These are phyloP conservation scores for Linderniella brevidens DNA, from an alignment of 257 asterid genomes.

Conservation along the genomic window DNA sequence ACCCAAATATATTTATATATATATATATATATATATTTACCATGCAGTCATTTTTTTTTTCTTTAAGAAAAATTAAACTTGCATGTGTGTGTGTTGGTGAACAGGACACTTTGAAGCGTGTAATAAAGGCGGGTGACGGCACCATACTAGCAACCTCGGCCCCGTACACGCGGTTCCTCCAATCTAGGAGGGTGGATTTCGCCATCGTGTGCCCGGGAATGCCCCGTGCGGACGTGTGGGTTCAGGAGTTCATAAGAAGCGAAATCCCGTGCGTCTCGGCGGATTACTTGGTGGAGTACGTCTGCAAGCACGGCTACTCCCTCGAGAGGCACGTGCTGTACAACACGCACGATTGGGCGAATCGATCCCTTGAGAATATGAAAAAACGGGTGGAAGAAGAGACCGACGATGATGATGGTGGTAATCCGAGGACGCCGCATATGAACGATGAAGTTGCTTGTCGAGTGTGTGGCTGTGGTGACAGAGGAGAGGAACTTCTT, in stretches of 20 bases:
- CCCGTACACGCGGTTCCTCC: conserved; percentile 64
- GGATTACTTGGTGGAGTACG: conserved; percentile 80
- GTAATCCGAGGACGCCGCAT: too few species aligned
- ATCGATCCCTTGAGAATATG: conserved; percentile 37
- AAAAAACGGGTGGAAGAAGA: conserved; percentile 23
- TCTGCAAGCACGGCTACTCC: conserved; percentile 82
- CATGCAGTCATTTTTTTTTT: too few species aligned
- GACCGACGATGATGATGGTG: background rate
- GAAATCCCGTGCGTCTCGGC: conserved; percentile 71
- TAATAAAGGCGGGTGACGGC: conserved; percentile 81
- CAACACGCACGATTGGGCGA: conserved; percentile 65
- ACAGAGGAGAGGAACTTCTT: too few species aligned
- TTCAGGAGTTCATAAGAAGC: conserved; percentile 58
- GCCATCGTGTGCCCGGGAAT: conserved; percentile 68
- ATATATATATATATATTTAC: too few species aligned
- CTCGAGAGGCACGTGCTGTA: conserved; percentile 67
- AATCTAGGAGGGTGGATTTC: conserved; percentile 51
- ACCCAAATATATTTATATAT: too few species aligned
- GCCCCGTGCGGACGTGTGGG: conserved; percentile 71
- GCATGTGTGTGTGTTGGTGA: background rate
- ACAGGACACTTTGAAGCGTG: conserved; percentile 87
- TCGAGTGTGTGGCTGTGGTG: too few species aligned
- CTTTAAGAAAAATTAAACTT: too few species aligned
- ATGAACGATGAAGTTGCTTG: too few species aligned
- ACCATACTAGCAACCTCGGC: conserved; percentile 80